phyloP scores from a whole-genome alignment of 2,329 filamentous ascomycete species.

The Colletotrichum tropicicola region DNA sequence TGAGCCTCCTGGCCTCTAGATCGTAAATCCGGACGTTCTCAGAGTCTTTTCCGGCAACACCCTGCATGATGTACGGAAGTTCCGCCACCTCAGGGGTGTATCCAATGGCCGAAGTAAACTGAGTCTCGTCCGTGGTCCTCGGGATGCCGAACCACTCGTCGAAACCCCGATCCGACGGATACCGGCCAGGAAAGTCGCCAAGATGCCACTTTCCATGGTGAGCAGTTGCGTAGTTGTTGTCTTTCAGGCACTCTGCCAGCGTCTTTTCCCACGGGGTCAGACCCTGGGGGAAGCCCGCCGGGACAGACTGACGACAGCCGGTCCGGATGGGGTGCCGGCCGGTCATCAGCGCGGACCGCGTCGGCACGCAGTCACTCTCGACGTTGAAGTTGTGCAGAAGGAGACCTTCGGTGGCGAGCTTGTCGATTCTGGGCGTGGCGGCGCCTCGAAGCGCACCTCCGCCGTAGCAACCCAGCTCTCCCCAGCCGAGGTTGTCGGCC shows the following conservation, averaged over 20 bases:
- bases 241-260: conserved; percentile 40
- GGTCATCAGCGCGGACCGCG: conserved; percentile 45
- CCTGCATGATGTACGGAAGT: conserved; percentile 45
- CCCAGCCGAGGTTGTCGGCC: conserved; percentile 48
- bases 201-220: conserved; percentile 48
- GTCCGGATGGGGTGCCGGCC: conserved; percentile 45
- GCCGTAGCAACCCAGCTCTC: conserved; percentile 45
- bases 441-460: conserved; percentile 43
- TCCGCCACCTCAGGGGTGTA: conserved; percentile 43
- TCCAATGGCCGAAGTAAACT: conserved; percentile 43
- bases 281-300: conserved; percentile 43
- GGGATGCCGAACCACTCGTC: conserved; percentile 49
- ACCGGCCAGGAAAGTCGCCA: conserved; percentile 43
- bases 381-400: conserved; percentile 48
- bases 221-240: conserved; percentile 37
- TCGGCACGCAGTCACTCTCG: conserved; percentile 46
- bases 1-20: conserved; percentile 38
- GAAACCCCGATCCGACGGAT: conserved; percentile 45
- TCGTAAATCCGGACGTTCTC: conserved; percentile 44
- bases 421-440: conserved; percentile 43
- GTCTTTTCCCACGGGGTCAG: conserved; percentile 43
- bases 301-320: conserved; percentile 43
- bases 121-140: conserved; percentile 45
- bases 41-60: conserved; percentile 35
- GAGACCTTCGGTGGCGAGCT: conserved; percentile 41